These are phyloP conservation scores for Lecanicillium sp. DNA, from an alignment of 2,329 filamentous ascomycete species.

Conservation along the genomic window DNA sequence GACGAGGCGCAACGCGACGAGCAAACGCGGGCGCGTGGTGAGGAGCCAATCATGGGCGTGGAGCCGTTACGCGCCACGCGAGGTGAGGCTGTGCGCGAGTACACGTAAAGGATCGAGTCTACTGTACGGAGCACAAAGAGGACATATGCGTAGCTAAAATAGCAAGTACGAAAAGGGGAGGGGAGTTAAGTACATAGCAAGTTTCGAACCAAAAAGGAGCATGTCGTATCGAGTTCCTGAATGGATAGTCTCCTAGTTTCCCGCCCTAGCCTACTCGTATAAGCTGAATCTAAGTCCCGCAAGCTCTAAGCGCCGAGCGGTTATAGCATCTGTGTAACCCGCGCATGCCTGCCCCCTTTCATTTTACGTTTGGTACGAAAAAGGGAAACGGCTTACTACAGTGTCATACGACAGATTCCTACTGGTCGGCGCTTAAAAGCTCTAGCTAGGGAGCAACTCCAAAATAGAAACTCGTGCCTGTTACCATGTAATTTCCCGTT, in stretches of 20 bases:
- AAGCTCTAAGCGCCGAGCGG: too few species aligned
- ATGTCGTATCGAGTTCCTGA: too few species aligned
- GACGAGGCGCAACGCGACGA: background rate
- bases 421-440: background rate
- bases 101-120: too few species aligned
- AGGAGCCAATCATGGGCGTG: constrained; percentile 6
- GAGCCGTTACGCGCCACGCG: constrained; percentile 6
- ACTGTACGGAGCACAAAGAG: background rate
- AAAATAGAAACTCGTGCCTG: constrained; percentile 3
- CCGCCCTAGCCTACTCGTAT: too few species aligned
- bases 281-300: too few species aligned
- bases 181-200: background rate
- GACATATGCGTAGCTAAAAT: background rate
- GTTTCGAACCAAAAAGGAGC: too few species aligned
- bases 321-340: constrained; percentile 1
- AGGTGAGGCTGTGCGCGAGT: background rate
- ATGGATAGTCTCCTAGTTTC: too few species aligned
- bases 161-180: background rate
- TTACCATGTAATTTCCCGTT: constrained; percentile 3
- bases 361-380: background rate
- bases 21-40: constrained; percentile 7
- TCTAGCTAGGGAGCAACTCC: background rate
- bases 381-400: background rate
- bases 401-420: background rate
- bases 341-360: background rate